These are phyloP conservation scores for Colletotrichum eleusines DNA, from an alignment of 2,329 filamentous ascomycete genomes.

Conservation along the genomic window DNA sequence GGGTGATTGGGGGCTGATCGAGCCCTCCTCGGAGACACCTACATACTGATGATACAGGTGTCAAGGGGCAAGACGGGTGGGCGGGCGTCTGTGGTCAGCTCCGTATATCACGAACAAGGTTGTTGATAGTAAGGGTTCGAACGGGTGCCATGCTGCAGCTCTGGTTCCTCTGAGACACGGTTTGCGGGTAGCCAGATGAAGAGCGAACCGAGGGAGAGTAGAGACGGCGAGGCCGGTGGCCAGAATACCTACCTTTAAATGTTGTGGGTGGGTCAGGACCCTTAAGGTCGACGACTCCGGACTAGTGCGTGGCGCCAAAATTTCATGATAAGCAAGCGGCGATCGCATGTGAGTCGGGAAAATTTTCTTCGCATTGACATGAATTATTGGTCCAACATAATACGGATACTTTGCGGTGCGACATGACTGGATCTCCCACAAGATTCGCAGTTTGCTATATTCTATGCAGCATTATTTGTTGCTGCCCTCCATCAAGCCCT, in stretches of 20 bases:
- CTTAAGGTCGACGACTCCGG: conserved; percentile 20
- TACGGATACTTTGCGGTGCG: too few species aligned
- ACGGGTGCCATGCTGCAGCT: conserved; percentile 21
- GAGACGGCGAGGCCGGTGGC: conserved; percentile 9
- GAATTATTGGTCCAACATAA: not conserved
- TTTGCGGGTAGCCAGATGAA: not conserved
- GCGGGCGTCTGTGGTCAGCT: conserved; percentile 16
- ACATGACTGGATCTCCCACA: not conserved
- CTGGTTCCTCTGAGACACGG: not conserved
- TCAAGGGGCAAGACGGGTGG: not conserved
- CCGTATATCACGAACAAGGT: conserved; percentile 7
- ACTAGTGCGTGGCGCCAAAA: conserved; percentile 30
- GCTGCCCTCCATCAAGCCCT: too few species aligned
- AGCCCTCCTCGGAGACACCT: not conserved
- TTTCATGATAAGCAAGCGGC: conserved; percentile 22
- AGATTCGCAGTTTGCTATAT: not conserved
- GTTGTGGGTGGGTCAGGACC: conserved; percentile 28
- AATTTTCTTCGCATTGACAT: not conserved
- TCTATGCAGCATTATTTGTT: not conserved
- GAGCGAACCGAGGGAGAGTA: not conserved
- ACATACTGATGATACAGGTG: conserved; percentile 16
- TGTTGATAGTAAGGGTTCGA: not conserved
- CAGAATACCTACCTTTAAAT: conserved; percentile 18
- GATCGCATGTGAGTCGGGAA: not conserved
- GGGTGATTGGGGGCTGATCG: conserved; percentile 2